Evolutionary conservation across 2,329 filamentous ascomycete genomes (phyloP), one percentile per base, ranked within the genome.

Genomic region (Didymella glomerata): DNA sequence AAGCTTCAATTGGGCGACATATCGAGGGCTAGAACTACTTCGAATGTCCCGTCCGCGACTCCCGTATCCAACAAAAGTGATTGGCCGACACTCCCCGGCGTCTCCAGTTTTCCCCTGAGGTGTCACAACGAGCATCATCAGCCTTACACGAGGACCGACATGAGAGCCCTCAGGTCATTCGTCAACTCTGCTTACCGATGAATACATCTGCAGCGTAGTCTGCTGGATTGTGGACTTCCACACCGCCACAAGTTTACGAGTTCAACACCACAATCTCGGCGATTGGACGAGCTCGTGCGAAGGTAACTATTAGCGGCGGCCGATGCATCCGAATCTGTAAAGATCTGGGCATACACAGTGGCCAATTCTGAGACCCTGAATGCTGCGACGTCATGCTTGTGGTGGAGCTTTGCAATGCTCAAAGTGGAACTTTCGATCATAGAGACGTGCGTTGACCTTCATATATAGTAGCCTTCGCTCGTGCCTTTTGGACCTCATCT

Each of bases 341-440:
- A 46, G 59, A 60, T 52, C 44, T 55, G 52, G 47, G 54, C 53
- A 59, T 46, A 46, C 47, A 36, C 22, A 50, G 30, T 58, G 56
- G 50, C 55, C 63, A 61, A 53, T 57, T 49, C 56, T 58, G 53
- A 38, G 44, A 63, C 54, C 55, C 51, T 60, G 47, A 56, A 46
- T 20, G 61, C 59, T 62, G 55, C 64, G 60, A 69, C 67, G 66
- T 68, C 67, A 68, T 67, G 47, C 27, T 50, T 46, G 46, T 40
- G 8, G 55, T 53, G 56, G 56, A 54, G 46, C 50, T 49, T 30
- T 49, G 32, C 24, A 38, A 34, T 57, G 48, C 44, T 49, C 45
- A 20, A 47, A 36, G n/a, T 36, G 51, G 60, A 59, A 46, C 54
- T 66, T 63, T 61, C 51, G 32, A 67, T 36, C 45, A 46, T 36